Percentiles rank a stretch among this genome's conserved stretches.
Evolutionary conservation across 768 basidiomycete genomes (phyloP).

Genomic region (Lyophyllum decastes): DNA sequence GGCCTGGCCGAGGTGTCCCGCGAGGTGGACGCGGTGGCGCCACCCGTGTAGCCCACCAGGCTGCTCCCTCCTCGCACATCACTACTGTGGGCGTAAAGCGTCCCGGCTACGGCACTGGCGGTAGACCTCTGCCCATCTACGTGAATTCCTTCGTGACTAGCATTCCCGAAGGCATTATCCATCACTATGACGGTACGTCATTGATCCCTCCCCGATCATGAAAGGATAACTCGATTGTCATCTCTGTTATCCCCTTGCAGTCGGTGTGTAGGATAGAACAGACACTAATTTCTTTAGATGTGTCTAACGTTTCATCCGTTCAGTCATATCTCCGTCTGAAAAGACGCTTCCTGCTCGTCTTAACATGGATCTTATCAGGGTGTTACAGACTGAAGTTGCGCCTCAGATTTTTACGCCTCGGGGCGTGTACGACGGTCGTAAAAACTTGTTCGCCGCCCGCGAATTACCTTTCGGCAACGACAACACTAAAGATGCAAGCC

Average conservation of each 20-base stretch:
- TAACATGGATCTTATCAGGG: conserved; percentile 70
- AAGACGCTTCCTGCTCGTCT: conserved; percentile 65
- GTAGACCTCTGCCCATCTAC: conserved; percentile 38
- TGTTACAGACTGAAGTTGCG: conserved; percentile 57
- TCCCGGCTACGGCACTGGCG: conserved; percentile 61
- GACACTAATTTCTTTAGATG: not conserved
- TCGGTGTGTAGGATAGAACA: conserved; percentile 37
- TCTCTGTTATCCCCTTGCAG: conserved; percentile 23
- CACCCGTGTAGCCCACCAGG: conserved; percentile 27
- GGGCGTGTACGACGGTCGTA: conserved; percentile 78
- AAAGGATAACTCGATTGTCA: not conserved
- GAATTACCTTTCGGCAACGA: conserved; percentile 59
- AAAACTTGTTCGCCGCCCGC: conserved; percentile 68
- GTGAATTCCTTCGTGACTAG: conserved; percentile 68
- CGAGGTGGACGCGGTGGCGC: conserved; percentile 36
- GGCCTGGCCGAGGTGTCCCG: conserved; percentile 29
- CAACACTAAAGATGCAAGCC: conserved; percentile 52
- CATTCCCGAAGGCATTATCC: conserved; percentile 63
- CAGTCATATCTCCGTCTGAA: conserved; percentile 69
- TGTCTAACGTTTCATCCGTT: not conserved
- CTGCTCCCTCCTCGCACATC: conserved; percentile 36
- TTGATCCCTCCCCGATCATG: conserved; percentile 1
- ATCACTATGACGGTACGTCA: conserved; percentile 77
- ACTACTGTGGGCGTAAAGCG: conserved; percentile 69
- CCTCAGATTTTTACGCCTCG: conserved; percentile 72